Evolutionary conservation across 164 flowering plant genomes (phyloP).

Genomic region (Buxus sempervirens): DNA sequence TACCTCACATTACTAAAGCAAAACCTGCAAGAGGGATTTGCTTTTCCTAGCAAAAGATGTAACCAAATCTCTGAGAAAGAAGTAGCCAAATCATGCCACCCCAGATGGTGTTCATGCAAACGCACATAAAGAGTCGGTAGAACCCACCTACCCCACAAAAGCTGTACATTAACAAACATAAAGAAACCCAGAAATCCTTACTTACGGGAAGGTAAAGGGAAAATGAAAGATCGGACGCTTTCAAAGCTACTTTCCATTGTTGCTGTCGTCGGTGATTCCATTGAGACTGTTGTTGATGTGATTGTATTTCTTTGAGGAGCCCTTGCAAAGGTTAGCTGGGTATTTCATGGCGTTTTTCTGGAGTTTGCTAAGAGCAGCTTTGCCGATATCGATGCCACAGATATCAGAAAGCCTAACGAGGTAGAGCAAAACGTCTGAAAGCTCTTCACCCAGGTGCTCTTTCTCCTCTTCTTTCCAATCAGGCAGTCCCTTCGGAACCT

Average conservation of each 20-base stretch:
- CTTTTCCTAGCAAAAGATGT: too few species aligned
- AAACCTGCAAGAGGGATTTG: too few species aligned
- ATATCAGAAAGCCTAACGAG: slow-evolving; percentile 45
- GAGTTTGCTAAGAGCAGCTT: slow-evolving; percentile 50
- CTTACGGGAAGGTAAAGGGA: neutral
- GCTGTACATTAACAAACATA: neutral
- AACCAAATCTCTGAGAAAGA: neutral
- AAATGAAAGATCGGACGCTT: slow-evolving; percentile 2
- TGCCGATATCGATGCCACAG: slow-evolving; percentile 47
- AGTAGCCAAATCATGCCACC: slow-evolving; percentile 7
- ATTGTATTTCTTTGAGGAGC: slow-evolving; percentile 13
- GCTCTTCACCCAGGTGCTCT: slow-evolving; percentile 49
- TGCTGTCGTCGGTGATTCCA: neutral
- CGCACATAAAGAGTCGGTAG: neutral
- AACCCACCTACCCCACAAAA: neutral
- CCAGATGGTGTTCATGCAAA: slow-evolving; percentile 21
- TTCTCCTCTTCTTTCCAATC: slow-evolving; percentile 51
- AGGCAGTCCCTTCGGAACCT: slow-evolving; percentile 48
- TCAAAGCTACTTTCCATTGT: neutral
- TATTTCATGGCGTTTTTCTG: slow-evolving; percentile 44
- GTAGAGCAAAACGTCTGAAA: slow-evolving; percentile 47
- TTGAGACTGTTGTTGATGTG: neutral
- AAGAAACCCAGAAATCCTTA: neutral
- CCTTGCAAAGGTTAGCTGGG: slow-evolving; percentile 27
- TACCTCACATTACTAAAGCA: too few species aligned